Evolutionary conservation across 345 rosid genomes (phyloP).

Genomic region (Gossypium sturtianum): DNA sequence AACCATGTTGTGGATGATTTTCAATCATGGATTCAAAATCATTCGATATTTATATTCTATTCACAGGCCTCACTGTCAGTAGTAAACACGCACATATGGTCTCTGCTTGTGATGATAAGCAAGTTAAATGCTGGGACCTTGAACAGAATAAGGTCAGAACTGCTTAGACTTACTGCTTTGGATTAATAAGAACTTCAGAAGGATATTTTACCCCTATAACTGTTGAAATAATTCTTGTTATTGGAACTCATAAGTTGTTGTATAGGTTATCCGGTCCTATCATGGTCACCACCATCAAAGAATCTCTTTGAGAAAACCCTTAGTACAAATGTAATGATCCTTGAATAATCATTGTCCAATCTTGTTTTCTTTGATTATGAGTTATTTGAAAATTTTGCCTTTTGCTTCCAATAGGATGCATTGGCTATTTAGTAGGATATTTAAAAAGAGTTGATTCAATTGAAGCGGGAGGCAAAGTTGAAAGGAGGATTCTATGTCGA

Average conservation of each 20-base stretch:
- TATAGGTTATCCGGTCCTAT: slow-evolving; percentile 86
- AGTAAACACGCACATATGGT: slow-evolving; percentile 85
- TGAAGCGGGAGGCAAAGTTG: no score
- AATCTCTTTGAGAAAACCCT: no score
- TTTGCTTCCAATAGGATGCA: no score
- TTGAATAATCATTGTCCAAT: no score
- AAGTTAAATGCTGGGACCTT: slow-evolving; percentile 99
- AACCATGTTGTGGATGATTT: neutral
- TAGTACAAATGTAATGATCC: no score
- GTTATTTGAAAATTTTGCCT: no score
- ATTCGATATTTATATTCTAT: neutral
- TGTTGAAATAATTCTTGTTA: neutral
- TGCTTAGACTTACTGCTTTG: neutral
- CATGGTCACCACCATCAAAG: slow-evolving; percentile 60
- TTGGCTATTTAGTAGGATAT: no score
- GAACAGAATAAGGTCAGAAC: slow-evolving; percentile 85
- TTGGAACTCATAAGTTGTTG: slow-evolving; percentile 12
- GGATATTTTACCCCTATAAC: neutral
- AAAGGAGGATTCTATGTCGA: no score
- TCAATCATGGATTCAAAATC: slow-evolving; percentile 1
- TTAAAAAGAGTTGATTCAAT: no score
- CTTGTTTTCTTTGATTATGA: no score
- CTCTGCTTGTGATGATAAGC: slow-evolving; percentile 98
- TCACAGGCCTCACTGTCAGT: slow-evolving; percentile 91
- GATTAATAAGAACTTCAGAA: neutral